Conservation (phyloP, 2,329 filamentous ascomycete species). For the Penicillium crustosum region DNA sequence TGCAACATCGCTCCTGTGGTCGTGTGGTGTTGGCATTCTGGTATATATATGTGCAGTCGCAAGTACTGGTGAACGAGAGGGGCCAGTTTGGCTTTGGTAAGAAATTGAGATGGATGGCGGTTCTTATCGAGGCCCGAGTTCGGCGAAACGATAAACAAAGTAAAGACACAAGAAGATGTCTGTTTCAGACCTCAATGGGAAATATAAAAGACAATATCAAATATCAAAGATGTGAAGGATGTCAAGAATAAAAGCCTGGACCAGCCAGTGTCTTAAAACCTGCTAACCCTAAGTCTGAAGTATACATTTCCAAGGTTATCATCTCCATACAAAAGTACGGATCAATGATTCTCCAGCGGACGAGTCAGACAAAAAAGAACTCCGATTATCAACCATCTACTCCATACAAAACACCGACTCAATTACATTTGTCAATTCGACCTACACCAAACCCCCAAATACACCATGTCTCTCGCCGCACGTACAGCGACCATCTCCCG, state of each 20-base stretch:
- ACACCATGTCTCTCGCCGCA: conserved; percentile 46
- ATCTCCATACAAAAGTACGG: conserved; percentile 15
- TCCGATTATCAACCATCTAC: conserved; percentile 17
- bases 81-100: not conserved
- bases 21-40: conserved; percentile 45
- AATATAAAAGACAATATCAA: not conserved
- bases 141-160: conserved; percentile 1
- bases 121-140: conserved; percentile 11
- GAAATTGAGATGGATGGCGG: not conserved
- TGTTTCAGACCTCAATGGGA: not conserved
- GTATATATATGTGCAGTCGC: not conserved
- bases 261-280: conserved; percentile 15
- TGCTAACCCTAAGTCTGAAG: not conserved
- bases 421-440: not conserved
- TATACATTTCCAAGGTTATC: conserved; percentile 6
- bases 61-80: not conserved
- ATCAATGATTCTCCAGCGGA: conserved; percentile 25
- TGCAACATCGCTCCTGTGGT: conserved; percentile 40
- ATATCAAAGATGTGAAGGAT: not conserved
- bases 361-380: conserved; percentile 20
- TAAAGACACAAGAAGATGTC: not conserved
- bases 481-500: conserved; percentile 79
- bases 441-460: not conserved
- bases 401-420: not conserved
- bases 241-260: conserved; percentile 5